phyloP scores from a whole-genome alignment of 495 filamentous ascomycete species.

The Schizothecium vesticola region DNA sequence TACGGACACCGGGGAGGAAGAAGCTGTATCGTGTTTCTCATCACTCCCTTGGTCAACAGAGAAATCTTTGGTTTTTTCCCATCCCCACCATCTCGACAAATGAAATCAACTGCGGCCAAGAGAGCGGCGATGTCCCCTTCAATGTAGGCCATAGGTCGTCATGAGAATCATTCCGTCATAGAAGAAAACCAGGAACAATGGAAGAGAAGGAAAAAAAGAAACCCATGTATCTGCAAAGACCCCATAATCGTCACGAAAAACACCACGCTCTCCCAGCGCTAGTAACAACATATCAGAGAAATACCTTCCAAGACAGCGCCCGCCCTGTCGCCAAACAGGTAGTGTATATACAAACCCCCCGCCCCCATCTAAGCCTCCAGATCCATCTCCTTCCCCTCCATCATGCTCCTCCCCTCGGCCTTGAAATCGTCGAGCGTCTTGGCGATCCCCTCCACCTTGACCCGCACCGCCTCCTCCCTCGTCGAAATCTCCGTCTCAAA shows the following conservation, averaged over 20 bases:
- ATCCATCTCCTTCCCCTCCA: conserved; percentile 44
- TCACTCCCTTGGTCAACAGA: background rate
- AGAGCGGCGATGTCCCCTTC: background rate
- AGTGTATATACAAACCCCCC: background rate
- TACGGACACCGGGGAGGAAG: background rate
- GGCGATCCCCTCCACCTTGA: conserved; percentile 50
- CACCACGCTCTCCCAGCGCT: background rate
- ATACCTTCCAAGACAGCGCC: background rate
- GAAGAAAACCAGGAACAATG: background rate
- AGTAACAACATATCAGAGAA: background rate
- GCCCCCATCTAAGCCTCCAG: conserved; percentile 13
- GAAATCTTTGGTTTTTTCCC: background rate
- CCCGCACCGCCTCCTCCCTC: conserved; percentile 47
- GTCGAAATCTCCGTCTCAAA: conserved; percentile 64
- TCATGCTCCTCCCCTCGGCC: conserved; percentile 52
- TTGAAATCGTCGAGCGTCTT: conserved; percentile 51
- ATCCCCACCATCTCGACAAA: background rate
- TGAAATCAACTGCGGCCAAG: background rate
- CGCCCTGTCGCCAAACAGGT: background rate
- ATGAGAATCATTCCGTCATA: background rate
- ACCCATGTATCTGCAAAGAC: background rate
- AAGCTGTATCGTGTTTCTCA: background rate
- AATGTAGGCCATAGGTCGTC: background rate
- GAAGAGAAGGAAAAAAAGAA: background rate
- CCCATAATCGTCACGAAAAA: background rate